Evolutionary conservation across 2,329 filamentous ascomycete species (phyloP).

Genomic region (Dothideomycetidae sp.): DNA sequence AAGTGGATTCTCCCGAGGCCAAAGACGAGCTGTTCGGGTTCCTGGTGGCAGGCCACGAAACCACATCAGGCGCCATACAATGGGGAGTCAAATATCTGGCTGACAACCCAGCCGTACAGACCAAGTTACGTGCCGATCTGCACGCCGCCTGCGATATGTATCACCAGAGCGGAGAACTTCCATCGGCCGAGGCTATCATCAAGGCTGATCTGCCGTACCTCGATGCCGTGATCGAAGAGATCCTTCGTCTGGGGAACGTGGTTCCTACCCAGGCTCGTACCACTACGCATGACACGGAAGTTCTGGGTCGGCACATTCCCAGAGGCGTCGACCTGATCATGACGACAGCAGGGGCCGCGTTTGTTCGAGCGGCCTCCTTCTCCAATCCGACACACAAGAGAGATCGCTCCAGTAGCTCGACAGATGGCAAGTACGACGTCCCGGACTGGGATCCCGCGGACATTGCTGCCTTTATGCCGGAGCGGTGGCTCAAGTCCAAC

Average conservation of each 20-base stretch:
- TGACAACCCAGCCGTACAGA: conserved; percentile 22
- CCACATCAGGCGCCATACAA: conserved; percentile 27
- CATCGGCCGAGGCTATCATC: conserved; percentile 22
- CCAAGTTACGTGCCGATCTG: conserved; percentile 22
- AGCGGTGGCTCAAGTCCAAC: conserved; percentile 25
- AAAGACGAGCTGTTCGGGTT: conserved; percentile 22
- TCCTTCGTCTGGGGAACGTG: conserved; percentile 22
- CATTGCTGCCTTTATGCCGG: conserved; percentile 25
- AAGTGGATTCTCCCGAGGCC: conserved; percentile 16
- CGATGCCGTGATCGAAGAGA: conserved; percentile 30
- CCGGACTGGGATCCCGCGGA: conserved; percentile 17
- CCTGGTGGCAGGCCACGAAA: conserved; percentile 31
- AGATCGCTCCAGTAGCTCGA: conserved; percentile 19
- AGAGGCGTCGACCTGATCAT: conserved; percentile 26
- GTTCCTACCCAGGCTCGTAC: conserved; percentile 18
- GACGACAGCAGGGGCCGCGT: conserved; percentile 15
- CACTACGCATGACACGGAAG: conserved; percentile 24
- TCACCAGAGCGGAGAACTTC: conserved; percentile 11
- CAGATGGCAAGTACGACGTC: conserved; percentile 16
- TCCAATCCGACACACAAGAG: conserved; percentile 18
- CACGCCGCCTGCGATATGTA: conserved; percentile 15
- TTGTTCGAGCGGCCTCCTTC: conserved; percentile 6
- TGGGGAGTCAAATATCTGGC: conserved; percentile 30
- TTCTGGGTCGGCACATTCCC: conserved; percentile 29
- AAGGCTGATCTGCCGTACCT: conserved; percentile 27